A percentile compares a stretch with the other conserved stretches of the same genome.
Conservation (phyloP, 2,329 filamentous ascomycete genomes). For the Tolypocladium tundrense region DNA sequence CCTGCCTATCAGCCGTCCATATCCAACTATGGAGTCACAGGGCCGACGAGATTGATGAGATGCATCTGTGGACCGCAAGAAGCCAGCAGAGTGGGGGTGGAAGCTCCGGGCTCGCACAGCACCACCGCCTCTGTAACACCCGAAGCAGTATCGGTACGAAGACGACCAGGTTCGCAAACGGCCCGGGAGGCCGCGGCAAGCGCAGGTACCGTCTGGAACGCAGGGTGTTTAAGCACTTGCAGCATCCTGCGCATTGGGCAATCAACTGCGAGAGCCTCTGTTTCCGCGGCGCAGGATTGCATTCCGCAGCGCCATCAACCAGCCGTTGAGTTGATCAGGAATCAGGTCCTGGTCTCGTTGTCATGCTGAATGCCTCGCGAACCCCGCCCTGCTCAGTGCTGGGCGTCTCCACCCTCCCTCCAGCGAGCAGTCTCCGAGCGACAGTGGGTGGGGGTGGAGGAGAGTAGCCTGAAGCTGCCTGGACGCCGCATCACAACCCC, state of each 20-base stretch:
- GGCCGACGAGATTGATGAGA: neutral
- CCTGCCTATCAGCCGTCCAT: neutral
- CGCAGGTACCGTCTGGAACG: neutral
- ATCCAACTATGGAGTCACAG: neutral
- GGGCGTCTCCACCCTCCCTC: neutral
- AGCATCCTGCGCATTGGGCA: neutral
- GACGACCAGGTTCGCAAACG: neutral
- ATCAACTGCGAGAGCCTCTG: neutral
- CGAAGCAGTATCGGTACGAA: neutral
- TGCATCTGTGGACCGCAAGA: neutral
- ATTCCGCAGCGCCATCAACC: neutral
- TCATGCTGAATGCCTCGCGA: neutral
- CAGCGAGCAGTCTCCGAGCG: neutral
- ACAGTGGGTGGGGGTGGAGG: neutral
- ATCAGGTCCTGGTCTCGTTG: neutral
- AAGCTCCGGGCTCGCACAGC: constrained; percentile 1
- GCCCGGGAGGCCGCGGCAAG: neutral
- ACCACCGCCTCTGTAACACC: neutral
- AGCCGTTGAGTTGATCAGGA: too few relatives aligned
- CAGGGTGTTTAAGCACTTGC: neutral
- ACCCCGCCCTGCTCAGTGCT: neutral
- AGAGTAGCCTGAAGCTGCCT: neutral
- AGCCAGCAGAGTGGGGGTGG: neutral
- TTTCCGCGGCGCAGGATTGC: neutral
- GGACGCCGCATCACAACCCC: neutral